Evolutionary conservation across 2,329 filamentous ascomycete genomes (phyloP).

Genomic region (Phaeosphaeriaceae sp.): DNA sequence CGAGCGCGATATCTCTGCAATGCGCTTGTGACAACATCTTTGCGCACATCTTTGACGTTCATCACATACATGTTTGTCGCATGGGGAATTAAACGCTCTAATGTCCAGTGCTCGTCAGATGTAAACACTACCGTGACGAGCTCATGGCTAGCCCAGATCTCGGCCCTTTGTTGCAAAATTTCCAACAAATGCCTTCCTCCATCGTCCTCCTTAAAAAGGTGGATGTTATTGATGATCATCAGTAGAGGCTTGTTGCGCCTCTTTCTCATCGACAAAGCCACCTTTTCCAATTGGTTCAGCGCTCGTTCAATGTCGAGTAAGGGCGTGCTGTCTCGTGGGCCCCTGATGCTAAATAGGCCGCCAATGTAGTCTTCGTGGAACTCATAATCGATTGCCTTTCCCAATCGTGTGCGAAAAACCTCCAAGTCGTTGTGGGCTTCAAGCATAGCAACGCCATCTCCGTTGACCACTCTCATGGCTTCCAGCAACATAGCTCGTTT

Average conservation of each 20-base stretch:
- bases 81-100: constrained; percentile 88
- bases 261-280: constrained; percentile 74
- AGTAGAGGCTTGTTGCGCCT: constrained; percentile 72
- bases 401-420: constrained; percentile 89
- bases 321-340: constrained; percentile 88
- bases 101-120: constrained; percentile 97
- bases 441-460: constrained; percentile 89
- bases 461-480: constrained; percentile 89
- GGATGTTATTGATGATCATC: constrained; percentile 90
- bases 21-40: constrained; percentile 74
- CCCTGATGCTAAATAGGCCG: constrained; percentile 89
- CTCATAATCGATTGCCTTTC: constrained; percentile 94
- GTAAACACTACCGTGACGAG: constrained; percentile 93
- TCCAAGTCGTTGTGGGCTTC: constrained; percentile 94
- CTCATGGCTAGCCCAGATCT: constrained; percentile 92
- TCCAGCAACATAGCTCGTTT: constrained; percentile 95
- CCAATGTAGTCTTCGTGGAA: constrained; percentile 98
- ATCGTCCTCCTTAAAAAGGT: constrained; percentile 87
- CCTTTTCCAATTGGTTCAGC: constrained; percentile 96
- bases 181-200: constrained; percentile 90
- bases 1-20: constrained; percentile 76
- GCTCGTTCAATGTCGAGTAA: constrained; percentile 94
- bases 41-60: constrained; percentile 80
- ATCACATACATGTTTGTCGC: constrained; percentile 93
- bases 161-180: constrained; percentile 90